These are phyloP conservation scores for Pythium aphanidermatum DNA, from an alignment of 352 stramenopile genomes.

Conservation along the genomic window DNA sequence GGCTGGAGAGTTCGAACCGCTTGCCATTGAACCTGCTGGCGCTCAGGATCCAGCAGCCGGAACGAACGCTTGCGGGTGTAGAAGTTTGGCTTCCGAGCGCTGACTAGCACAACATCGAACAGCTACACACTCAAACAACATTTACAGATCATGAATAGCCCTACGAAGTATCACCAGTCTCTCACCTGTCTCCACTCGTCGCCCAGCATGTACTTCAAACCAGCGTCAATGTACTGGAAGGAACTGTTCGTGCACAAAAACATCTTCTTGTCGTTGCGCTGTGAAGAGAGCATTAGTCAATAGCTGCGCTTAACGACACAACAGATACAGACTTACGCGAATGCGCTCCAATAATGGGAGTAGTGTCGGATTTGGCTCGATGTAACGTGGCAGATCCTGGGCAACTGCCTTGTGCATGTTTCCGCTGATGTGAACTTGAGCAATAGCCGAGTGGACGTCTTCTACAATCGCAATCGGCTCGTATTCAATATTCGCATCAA, in stretches of 20 bases:
- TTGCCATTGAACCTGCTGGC: conserved; percentile 69
- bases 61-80: conserved; percentile 85
- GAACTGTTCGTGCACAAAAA: conserved; percentile 93
- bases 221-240: conserved; percentile 91
- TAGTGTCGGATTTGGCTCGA: conserved; percentile 85
- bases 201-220: conserved; percentile 91
- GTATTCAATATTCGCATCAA: conserved; percentile 87
- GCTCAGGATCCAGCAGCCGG: conserved; percentile 53
- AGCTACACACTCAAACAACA: too few relatives aligned
- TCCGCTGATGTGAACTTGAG: conserved; percentile 87
- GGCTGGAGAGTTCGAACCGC: conserved; percentile 52
- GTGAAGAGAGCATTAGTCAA: conserved; percentile 3
- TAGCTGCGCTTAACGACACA: neutral
- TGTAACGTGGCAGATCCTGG: conserved; percentile 75
- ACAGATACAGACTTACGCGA: conserved; percentile 20
- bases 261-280: conserved; percentile 83
- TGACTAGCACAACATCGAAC: conserved; percentile 88
- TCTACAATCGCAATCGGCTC: conserved; percentile 84
- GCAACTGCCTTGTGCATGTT: conserved; percentile 91
- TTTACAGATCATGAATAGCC: neutral
- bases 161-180: neutral
- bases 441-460: conserved; percentile 85
- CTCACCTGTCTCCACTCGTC: conserved; percentile 70
- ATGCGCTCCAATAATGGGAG: conserved; percentile 79
- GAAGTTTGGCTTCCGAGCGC: conserved; percentile 89